phyloP scores from a whole-genome alignment of 2,329 filamentous ascomycete species.

The Fusarium sp. region DNA sequence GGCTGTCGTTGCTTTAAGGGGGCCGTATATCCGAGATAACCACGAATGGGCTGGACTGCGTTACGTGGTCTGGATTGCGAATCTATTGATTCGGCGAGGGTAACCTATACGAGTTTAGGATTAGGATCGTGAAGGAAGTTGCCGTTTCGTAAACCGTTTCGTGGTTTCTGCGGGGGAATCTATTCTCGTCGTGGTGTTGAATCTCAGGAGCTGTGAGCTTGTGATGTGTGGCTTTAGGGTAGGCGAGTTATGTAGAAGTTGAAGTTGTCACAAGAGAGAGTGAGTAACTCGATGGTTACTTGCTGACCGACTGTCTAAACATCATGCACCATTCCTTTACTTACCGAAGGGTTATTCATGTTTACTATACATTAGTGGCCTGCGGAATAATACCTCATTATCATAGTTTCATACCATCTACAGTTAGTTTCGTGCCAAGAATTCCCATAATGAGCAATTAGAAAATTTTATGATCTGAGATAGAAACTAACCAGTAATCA shows the following conservation, averaged over 20 bases:
- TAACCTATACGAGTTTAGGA: constrained; percentile 1
- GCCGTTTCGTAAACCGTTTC: background rate
- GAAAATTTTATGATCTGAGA: too few relatives aligned
- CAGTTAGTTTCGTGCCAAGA: too few relatives aligned
- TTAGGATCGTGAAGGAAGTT: constrained; percentile 17
- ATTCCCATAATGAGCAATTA: too few relatives aligned
- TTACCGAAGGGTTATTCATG: too few relatives aligned
- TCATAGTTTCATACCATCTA: too few relatives aligned
- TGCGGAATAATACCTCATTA: too few relatives aligned
- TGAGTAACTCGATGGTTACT: background rate
- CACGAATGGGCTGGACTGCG: background rate
- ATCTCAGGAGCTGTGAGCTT: background rate
- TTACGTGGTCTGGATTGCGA: constrained; percentile 1
- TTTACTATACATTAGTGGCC: too few relatives aligned
- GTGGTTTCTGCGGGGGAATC: background rate
- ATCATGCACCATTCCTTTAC: too few relatives aligned
- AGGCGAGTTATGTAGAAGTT: background rate
- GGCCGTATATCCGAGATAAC: constrained; percentile 30
- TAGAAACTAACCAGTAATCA: too few relatives aligned
- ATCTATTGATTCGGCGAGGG: background rate
- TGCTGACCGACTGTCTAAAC: background rate
- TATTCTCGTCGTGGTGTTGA: constrained; percentile 11
- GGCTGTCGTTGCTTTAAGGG: constrained; percentile 2
- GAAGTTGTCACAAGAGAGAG: background rate
- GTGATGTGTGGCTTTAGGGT: background rate